Evolutionary conservation across 768 basidiomycete genomes (phyloP), one percentile per base, ranked within the genome.

Genomic region (Paxillus ammoniavirescens): DNA sequence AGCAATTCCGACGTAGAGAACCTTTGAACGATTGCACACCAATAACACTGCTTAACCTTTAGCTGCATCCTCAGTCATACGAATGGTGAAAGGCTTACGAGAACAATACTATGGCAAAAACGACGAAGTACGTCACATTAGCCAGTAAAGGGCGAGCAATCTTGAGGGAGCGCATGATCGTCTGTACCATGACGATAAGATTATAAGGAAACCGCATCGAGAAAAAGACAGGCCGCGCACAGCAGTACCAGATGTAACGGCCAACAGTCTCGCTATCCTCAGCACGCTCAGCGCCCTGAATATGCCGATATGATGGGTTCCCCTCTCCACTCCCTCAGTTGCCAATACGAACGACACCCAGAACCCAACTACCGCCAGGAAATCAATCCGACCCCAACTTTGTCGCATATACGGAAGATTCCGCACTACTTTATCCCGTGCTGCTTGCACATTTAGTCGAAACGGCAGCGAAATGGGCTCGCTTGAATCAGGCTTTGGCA

Each of bases 11-110:
- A 15, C 85, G 77, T 40, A 90, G 75, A 1, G 92, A 94, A 1
- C 93, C 93, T 53, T 87, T 84, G 76, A 99, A 99, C 0, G 91
- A 83, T 61, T 98, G 93, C 1, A 97, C 82, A n/a, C 96, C 95
- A 53, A 97, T 89, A 63, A 98, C 89, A 4, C 91, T 66, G 15
- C 18, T 28, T 8, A 21, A 49, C 38, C 18, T 52, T 55, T 46
- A 47, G 33, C 37, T 21, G 12, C 18, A 17, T 42, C 14, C 45
- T 40, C 10, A 35, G 12, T 23, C n/a, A 40, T 36, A 47, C 12
- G 14, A 13, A 30, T 23, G 21, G 18, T 14, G 4, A 36, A 52
- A 21, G 8, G 17, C 87, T 61, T 54, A 91, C 89, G 91, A 92
- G 70, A 98, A 97, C 6, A 98, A 64, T 12, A 84, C 72, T 74